Evolutionary conservation across 176 grass and related monocot genomes (phyloP), one percentile per base, ranked within the genome.

Genomic region (Carex pumila): DNA sequence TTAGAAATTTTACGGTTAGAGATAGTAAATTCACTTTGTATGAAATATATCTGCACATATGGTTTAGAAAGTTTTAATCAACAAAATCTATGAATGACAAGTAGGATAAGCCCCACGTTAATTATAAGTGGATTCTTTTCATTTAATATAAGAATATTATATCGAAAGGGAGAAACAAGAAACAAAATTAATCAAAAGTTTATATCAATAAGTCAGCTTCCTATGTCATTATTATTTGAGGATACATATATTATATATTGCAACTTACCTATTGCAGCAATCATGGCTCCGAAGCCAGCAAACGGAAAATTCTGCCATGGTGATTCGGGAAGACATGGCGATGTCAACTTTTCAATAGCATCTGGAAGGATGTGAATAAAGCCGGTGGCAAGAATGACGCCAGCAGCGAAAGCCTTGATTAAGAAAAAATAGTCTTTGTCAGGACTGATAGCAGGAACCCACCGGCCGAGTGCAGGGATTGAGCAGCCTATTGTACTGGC

Each of bases 281-380:
- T 64, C 92, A 94, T 94, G 55, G 92, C 86, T 9, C 80, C 66
- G 1, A 70, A 70, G 2, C 66, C 66, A 14, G 66, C 66, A 10
- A 70, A 70, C 5, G 66, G 66, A 66, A 90, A 94, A 36, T 87
- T 58, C 12, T 50, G 63, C 92, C 92, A 94, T 1, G 90, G 86
- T 3, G 84, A 87, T 3, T 41, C 39, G 9, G 57, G 63, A 65
- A 94, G 90, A 79, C 92, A 94, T 7, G 92, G 90, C 1, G 89
- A 91, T 11, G 79, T 87, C 8, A 97, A 87, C 72, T 75, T 82
- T 0, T 88, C 81, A 61, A 93, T 85, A 10, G 87, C 87, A 0
- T 87, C 91, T 12, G 94, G 94, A 19, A 97, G 85, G 72, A 97
- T 91, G 70, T 97, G 94, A 69, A 97, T 88, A 76, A 97, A 88